Base-by-base conservation (phyloP, 345 rosid species). In the Eucalyptus albens region DNA sequence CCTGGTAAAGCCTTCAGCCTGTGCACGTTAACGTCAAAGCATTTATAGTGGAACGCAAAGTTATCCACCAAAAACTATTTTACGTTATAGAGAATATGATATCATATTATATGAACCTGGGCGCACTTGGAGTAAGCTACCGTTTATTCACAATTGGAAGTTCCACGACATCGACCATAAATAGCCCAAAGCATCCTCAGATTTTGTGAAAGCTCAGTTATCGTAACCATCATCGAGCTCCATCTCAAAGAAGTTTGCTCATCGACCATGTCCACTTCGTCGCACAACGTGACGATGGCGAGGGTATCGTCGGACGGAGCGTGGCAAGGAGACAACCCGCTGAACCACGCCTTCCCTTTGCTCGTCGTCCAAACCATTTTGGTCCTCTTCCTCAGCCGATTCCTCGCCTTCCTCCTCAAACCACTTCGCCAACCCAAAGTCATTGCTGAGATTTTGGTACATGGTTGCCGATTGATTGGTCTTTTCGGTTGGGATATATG, bases 401-500 rank as follows among this genome's bases (percentile, higher is more conserved):
- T 91, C 89, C 95, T 96, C 55, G 97, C 96, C 87, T 92, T 95
- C 92, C 91, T 96, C 80, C 95, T 97, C 93, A 97, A 94, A 91
- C 99, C 99, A 40, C 96, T 97, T 90, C 98, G 97, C 27, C 99
- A 97, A 86, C 99, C 99, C 87, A 95, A 92, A 93, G 99, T 97
- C 95, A 95, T 96, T 80, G 99, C 99, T 62, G 99, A 97, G 91
- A 97, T 96, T 33, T 88, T 97, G 55, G 99, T 96, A 94, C 85
- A 77, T 6, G 85, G 24, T 77, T 10, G 8, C 26, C 47, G 4
- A 10, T 77, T 22, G 29, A 77, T 21, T 37, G 85, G 85, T 13
- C 47, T 77, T 77, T 77, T 12, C 47, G 47, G 85, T 40, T 77
- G 27, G 12, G 15, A 11, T 11, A 77, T 77, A n/a, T 15, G 1